A percentile compares a stretch with the other conserved stretches of the same genome.
phyloP scores from a whole-genome alignment of 345 rosid genomes.

The Melaleuca quinquenervia region DNA sequence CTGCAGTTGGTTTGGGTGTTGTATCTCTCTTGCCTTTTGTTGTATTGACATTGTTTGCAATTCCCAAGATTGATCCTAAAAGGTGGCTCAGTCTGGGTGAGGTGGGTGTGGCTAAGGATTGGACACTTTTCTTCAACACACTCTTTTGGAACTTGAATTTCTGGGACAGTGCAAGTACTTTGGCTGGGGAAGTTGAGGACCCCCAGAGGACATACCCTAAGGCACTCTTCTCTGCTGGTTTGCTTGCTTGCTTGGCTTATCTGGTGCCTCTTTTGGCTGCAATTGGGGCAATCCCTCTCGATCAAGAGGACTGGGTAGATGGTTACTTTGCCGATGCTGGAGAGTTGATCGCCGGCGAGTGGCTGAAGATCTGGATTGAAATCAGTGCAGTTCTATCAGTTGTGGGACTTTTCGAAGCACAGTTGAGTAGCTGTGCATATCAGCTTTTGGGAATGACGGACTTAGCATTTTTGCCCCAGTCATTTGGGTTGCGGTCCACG shows the following conservation, averaged over 20 bases:
- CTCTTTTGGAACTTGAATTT: conserved; percentile 72
- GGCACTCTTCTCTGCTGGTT: conserved; percentile 38
- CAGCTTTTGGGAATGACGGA: conserved; percentile 61
- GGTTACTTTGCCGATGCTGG: conserved; percentile 54
- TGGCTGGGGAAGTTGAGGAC: conserved; percentile 52
- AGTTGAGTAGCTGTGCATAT: conserved; percentile 62
- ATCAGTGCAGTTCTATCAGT: conserved; percentile 59
- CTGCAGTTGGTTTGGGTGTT: conserved; percentile 33
- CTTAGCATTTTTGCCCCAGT: conserved; percentile 31
- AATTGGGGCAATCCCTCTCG: conserved; percentile 49
- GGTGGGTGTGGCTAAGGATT: conserved; percentile 39
- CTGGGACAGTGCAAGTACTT: conserved; percentile 56
- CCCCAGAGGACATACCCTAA: conserved; percentile 41
- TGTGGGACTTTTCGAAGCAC: conserved; percentile 75
- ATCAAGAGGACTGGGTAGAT: conserved; percentile 48
- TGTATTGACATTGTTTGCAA: conserved; percentile 26
- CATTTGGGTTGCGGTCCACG: conserved; percentile 23
- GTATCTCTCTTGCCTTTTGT: conserved; percentile 47
- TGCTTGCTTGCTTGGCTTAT: conserved; percentile 42
- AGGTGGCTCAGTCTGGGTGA: conserved; percentile 56
- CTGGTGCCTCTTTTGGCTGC: conserved; percentile 52
- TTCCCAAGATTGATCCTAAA: conserved; percentile 38
- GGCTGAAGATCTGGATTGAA: conserved; percentile 64
- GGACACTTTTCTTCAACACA: conserved; percentile 58
- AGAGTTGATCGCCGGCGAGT: conserved; percentile 60